phyloP scores from a whole-genome alignment of 495 filamentous ascomycete genomes.

The Chaetomidium leptoderma region DNA sequence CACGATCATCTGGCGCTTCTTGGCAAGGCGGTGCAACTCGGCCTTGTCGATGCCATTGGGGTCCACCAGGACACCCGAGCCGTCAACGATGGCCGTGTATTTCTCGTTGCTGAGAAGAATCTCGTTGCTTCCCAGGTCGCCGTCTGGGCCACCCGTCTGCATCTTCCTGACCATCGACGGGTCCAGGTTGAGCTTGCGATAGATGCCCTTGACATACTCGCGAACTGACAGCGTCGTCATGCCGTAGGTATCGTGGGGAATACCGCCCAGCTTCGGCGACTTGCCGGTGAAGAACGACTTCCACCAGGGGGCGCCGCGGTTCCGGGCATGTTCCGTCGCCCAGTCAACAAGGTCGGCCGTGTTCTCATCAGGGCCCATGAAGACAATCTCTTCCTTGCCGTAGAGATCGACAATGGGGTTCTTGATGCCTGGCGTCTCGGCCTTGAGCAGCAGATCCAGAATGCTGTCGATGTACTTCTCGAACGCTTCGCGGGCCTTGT shows the following conservation, averaged over 20 bases:
- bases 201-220: conserved; percentile 93
- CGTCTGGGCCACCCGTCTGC: conserved; percentile 96
- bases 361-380: conserved; percentile 98
- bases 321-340: conserved; percentile 91
- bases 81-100: conserved; percentile 89
- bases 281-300: conserved; percentile 99
- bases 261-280: conserved; percentile 90
- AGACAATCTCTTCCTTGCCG: conserved; percentile 90
- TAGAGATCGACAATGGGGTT: conserved; percentile 95
- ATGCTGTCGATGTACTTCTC: conserved; percentile 99
- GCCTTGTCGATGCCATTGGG: conserved; percentile 80
- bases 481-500: conserved; percentile 85
- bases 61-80: conserved; percentile 90
- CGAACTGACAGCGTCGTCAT: conserved; percentile 98
- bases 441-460: conserved; percentile 84
- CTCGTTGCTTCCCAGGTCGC: conserved; percentile 95
- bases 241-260: conserved; percentile 91
- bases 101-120: conserved; percentile 94
- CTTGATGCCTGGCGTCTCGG: conserved; percentile 92
- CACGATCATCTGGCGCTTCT: conserved; percentile 81
- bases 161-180: conserved; percentile 79
- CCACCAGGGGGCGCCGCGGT: conserved; percentile 93
- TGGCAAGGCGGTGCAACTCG: conserved; percentile 80
- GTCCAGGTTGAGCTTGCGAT: conserved; percentile 88
- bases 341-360: conserved; percentile 95